phyloP scores from a whole-genome alignment of 306 rosid species.

The Vachellia collinsii region DNA sequence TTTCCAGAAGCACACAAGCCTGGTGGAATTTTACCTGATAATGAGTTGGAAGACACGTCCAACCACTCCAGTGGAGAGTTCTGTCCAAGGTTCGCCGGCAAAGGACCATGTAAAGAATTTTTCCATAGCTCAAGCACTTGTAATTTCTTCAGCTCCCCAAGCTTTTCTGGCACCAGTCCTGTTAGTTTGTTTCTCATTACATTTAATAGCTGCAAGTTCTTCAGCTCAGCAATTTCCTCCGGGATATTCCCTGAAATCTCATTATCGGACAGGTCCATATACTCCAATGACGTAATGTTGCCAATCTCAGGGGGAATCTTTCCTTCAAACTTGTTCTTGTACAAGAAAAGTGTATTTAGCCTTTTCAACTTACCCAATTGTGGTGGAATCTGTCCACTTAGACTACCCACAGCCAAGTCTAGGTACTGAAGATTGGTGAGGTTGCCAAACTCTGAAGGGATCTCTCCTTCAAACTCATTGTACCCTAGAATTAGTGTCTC shows the following conservation, averaged over 20 bases:
- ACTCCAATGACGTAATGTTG: constrained; percentile 62
- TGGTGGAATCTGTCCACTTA: constrained; percentile 79
- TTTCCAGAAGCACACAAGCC: constrained; percentile 71
- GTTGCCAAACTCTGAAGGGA: constrained; percentile 82
- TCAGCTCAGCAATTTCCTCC: constrained; percentile 57
- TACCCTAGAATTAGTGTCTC: constrained; percentile 82
- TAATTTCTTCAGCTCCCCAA: constrained; percentile 68
- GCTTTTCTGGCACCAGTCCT: constrained; percentile 68
- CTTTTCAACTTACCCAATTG: constrained; percentile 68
- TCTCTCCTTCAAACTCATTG: constrained; percentile 75
- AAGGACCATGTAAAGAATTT: constrained; percentile 70
- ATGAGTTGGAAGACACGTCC: constrained; percentile 80
- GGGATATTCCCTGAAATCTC: constrained; percentile 87
- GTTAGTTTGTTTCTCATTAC: constrained; percentile 76
- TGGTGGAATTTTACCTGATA: constrained; percentile 76
- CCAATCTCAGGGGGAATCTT: constrained; percentile 73
- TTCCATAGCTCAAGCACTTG: constrained; percentile 76
- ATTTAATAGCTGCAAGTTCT: constrained; percentile 74
- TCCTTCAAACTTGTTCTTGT: constrained; percentile 73
- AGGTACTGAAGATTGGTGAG: constrained; percentile 78
- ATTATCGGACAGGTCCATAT: constrained; percentile 86
- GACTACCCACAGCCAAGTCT: constrained; percentile 79
- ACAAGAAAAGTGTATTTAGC: constrained; percentile 72
- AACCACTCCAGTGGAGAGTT: constrained; percentile 84
- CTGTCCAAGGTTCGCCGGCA: constrained; percentile 72